Evolutionary conservation across 1,284 basidiomycete species (phyloP).

Genomic region (Trichosporon sp.): DNA sequence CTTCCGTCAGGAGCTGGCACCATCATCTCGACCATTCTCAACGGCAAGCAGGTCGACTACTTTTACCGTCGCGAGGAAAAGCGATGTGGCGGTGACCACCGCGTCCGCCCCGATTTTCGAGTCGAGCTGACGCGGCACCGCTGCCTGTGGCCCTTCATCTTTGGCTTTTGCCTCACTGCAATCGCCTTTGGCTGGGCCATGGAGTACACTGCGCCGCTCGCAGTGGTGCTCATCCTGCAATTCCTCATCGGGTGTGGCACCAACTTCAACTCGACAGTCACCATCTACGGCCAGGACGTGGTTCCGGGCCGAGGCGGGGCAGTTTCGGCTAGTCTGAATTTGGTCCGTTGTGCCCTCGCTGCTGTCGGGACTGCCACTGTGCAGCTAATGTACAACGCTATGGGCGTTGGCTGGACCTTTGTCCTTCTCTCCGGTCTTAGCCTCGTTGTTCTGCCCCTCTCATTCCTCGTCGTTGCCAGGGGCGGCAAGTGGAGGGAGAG

Average conservation of each 20-base stretch:
- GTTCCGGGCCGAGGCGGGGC: constrained; percentile 51
- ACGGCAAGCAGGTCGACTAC: constrained; percentile 52
- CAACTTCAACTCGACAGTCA: constrained; percentile 41
- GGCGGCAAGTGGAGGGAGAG: constrained; percentile 12
- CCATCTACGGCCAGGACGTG: constrained; percentile 54
- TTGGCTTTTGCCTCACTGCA: constrained; percentile 35
- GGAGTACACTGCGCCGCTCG: constrained; percentile 42
- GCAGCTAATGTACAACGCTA: constrained; percentile 46
- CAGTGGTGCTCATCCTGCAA: constrained; percentile 41
- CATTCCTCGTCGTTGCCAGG: constrained; percentile 16
- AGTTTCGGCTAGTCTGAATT: constrained; percentile 53
- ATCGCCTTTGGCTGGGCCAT: constrained; percentile 49
- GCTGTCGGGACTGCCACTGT: constrained; percentile 49
- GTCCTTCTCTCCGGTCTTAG: constrained; percentile 49
- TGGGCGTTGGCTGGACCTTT: constrained; percentile 55
- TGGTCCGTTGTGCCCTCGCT: constrained; percentile 54
- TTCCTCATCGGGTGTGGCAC: constrained; percentile 51
- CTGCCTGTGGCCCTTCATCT: constrained; percentile 42
- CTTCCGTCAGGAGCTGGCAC: constrained; percentile 53
- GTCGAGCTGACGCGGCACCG: constrained; percentile 46
- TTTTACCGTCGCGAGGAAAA: constrained; percentile 47
- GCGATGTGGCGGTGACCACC: constrained; percentile 48
- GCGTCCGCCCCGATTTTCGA: constrained; percentile 46
- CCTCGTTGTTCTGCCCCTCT: constrained; percentile 26
- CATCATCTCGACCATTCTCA: constrained; percentile 42